Evolutionary conservation across 2,329 filamentous ascomycete genomes (phyloP).

Genomic region (Lomentospora prolificans): DNA sequence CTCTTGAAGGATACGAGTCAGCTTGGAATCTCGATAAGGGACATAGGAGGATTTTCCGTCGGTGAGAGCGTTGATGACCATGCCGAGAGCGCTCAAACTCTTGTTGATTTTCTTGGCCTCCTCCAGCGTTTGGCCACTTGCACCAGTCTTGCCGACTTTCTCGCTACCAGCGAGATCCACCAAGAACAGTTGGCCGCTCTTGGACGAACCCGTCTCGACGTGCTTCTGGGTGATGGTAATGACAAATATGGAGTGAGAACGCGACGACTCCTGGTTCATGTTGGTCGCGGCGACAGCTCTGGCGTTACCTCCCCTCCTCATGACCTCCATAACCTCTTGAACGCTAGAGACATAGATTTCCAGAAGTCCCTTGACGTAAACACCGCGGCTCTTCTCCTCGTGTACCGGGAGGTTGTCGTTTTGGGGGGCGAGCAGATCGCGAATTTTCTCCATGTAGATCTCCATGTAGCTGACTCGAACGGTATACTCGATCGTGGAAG

Average conservation of each 20-base stretch:
- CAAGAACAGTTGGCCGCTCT: constrained; percentile 92
- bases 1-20: constrained; percentile 95
- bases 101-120: constrained; percentile 99
- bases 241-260: constrained; percentile 96
- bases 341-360: constrained; percentile 96
- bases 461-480: constrained; percentile 99
- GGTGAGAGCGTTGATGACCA: constrained; percentile 97
- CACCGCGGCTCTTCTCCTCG: constrained; percentile 91
- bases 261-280: constrained; percentile 98
- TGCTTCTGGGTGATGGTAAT: constrained; percentile 97
- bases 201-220: constrained; percentile 87
- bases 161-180: constrained; percentile 97
- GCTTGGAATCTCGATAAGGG: constrained; percentile 94
- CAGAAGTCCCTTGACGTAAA: constrained; percentile 90
- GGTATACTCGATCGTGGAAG: constrained; percentile 95
- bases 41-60: constrained; percentile 95
- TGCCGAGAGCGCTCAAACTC: constrained; percentile 92
- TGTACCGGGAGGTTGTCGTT: constrained; percentile 98
- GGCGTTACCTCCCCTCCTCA: constrained; percentile 82
- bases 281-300: constrained; percentile 93
- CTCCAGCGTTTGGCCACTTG: constrained; percentile 91
- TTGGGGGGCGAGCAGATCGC: constrained; percentile 81
- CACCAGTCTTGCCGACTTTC: constrained; percentile 97
- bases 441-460: constrained; percentile 98
- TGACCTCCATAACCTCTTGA: constrained; percentile 91